These are phyloP conservation scores for Colletotrichum costaricense DNA, from an alignment of 2,329 filamentous ascomycete genomes.

Conservation along the genomic window DNA sequence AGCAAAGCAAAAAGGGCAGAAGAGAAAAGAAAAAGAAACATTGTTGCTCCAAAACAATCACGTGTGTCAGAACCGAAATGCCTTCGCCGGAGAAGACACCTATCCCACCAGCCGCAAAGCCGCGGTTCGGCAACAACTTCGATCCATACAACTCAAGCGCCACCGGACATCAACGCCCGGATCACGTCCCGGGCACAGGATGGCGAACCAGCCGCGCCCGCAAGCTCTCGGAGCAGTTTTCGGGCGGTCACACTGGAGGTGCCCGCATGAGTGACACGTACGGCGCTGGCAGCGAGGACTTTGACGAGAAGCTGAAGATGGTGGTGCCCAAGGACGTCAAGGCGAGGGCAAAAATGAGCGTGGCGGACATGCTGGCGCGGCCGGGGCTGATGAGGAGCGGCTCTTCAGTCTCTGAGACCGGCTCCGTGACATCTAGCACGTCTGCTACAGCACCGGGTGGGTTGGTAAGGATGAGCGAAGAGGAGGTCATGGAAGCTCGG, in stretches of 20 bases:
- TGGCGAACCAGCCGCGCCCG: conserved; percentile 78
- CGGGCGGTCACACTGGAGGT: conserved; percentile 66
- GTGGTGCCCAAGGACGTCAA: conserved; percentile 56
- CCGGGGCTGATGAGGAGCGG: conserved; percentile 55
- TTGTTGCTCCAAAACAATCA: neutral
- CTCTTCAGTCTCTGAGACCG: conserved; percentile 20
- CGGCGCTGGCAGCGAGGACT: conserved; percentile 71
- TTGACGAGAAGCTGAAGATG: conserved; percentile 56
- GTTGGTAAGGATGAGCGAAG: conserved; percentile 37
- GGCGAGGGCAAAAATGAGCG: conserved; percentile 54
- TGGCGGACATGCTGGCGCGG: conserved; percentile 64
- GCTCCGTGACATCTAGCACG: neutral
- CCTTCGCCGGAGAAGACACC: conserved; percentile 13
- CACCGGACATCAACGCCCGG: conserved; percentile 82
- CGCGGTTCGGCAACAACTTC: conserved; percentile 59
- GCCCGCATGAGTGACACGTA: conserved; percentile 72
- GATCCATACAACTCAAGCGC: conserved; percentile 80
- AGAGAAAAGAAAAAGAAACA: neutral
- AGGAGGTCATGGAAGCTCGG: conserved; percentile 42
- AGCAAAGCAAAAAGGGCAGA: neutral
- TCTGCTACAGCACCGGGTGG: neutral
- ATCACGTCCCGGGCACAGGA: conserved; percentile 70
- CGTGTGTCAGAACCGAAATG: neutral
- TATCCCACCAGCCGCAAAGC: conserved; percentile 51
- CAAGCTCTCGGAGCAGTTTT: conserved; percentile 79